Percentiles rank a stretch among this genome's conserved stretches.
Conservation (phyloP, 208 protist species). For the Wallacemonas sp. region DNA sequence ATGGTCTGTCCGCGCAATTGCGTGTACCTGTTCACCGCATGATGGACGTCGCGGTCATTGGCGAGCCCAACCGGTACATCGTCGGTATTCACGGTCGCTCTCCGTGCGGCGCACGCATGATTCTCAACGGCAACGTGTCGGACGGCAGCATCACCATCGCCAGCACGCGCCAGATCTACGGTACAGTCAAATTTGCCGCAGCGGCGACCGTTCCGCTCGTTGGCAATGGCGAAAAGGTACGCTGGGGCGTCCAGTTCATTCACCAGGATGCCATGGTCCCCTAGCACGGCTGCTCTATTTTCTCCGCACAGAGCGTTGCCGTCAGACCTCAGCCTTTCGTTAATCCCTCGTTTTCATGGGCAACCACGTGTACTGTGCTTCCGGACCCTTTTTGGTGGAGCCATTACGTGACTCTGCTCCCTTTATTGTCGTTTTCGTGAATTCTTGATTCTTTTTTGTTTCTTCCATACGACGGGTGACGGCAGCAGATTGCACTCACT, state of each 20-base stretch:
- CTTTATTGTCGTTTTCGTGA: too few relatives aligned
- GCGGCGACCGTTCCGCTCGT: slow-evolving; percentile 34
- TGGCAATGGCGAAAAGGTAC: slow-evolving; percentile 4
- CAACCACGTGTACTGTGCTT: too few relatives aligned
- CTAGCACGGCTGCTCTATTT: not conserved
- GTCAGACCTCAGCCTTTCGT: not conserved
- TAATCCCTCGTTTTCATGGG: not conserved
- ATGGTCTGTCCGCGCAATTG: slow-evolving; percentile 43
- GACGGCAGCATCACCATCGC: slow-evolving; percentile 37
- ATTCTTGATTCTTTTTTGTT: too few relatives aligned
- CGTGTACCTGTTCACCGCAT: slow-evolving; percentile 48
- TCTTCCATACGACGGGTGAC: too few relatives aligned
- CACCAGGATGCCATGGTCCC: slow-evolving; percentile 23
- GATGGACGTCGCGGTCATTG: slow-evolving; percentile 46
- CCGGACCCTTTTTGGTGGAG: too few relatives aligned
- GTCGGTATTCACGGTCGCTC: slow-evolving; percentile 53
- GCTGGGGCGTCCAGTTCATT: slow-evolving; percentile 50
- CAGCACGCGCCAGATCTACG: slow-evolving; percentile 44
- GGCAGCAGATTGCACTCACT: too few relatives aligned
- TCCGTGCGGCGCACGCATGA: slow-evolving; percentile 53
- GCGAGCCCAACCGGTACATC: slow-evolving; percentile 48
- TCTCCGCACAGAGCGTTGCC: too few relatives aligned
- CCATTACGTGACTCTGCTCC: too few relatives aligned
- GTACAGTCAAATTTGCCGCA: slow-evolving; percentile 61
- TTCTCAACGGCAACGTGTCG: slow-evolving; percentile 51